Percentiles rank a stretch among this genome's conserved stretches.
Conservation (phyloP, 495 filamentous ascomycete species). For the Cercophora samala region DNA sequence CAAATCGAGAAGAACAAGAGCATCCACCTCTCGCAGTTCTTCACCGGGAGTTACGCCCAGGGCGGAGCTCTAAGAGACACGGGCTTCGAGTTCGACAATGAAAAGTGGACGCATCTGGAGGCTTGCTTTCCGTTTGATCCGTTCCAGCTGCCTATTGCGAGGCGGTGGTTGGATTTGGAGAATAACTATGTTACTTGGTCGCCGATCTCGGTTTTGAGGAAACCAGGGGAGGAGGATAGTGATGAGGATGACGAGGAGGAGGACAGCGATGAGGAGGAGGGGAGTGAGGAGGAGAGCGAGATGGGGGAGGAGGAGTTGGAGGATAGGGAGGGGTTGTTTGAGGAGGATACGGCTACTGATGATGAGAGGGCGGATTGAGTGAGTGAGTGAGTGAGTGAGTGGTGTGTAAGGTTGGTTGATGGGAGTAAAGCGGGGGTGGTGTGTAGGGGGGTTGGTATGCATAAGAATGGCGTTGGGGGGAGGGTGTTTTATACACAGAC, state of each 20-base stretch:
- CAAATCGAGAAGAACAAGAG: conserved; percentile 91
- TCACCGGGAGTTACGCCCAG: conserved; percentile 42
- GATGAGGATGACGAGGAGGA: conserved; percentile 44
- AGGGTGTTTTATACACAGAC: background rate
- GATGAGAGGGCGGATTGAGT: conserved; percentile 25
- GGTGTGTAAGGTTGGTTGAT: too few species aligned
- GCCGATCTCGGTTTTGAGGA: conserved; percentile 65
- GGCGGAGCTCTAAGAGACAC: conserved; percentile 59
- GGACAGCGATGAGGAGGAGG: conserved; percentile 44
- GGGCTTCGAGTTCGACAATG: conserved; percentile 57
- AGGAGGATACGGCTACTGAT: conserved; percentile 50
- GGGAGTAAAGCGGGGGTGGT: too few species aligned
- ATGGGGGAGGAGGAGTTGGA: conserved; percentile 42
- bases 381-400: too few species aligned
- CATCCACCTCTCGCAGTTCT: conserved; percentile 61
- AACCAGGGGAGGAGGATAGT: conserved; percentile 46
- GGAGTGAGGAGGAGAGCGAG: conserved; percentile 36
- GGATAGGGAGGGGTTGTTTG: conserved; percentile 2
- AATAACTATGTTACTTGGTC: conserved; percentile 84
- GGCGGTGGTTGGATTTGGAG: conserved; percentile 68
- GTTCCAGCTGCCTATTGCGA: conserved; percentile 80
- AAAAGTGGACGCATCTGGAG: conserved; percentile 74
- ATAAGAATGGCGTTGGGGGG: too few species aligned
- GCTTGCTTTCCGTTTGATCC: conserved; percentile 98
- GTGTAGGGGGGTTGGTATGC: background rate